Evolutionary conservation across 2,329 filamentous ascomycete genomes (phyloP), one percentile per base, ranked within the genome.

Genomic region (Coleophoma eucalyptorum): DNA sequence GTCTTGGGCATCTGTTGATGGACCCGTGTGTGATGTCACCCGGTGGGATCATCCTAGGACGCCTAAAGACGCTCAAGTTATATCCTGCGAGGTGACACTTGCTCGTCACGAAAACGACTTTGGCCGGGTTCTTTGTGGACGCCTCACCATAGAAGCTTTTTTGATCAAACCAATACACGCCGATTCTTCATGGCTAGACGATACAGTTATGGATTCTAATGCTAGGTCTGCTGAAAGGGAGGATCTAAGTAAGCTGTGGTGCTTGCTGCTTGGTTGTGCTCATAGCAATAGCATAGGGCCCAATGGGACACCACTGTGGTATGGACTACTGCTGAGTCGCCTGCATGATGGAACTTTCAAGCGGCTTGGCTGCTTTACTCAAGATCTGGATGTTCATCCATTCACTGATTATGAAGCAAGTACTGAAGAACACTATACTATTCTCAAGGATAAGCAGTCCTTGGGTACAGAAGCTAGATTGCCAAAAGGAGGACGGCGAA

Each of bases 1-100:
- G 46, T 48, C 46, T 31, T 48, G 46, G 46, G 46, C 46, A 38
- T 38, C 46, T 48, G 46, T 48, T 21, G 15, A 38, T 48, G 33
- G 8, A 35, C 33, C 33, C 15, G 33, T 35, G 33, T 35, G 33
- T 35, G 15, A 35, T 35, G 15, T 35, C 15, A 15, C 15, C 33
- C 33, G 15, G 8, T 35, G 8, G 8, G 33, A 35, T 35, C 15
- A 15, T 15, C 15, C 15, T 10, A 15, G 15, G 33, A 35, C 33
- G 15, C 33, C 33, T 35, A 35, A 15, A 35, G 33, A 15, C 15
- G 33, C 33, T 35, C 8, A 15, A 15, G 15, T 35, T 15, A 35
- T 35, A 8, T 35, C 33, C 33, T 35, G 33, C 33, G 33, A 35
- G 15, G 33, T 35, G 10, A 35, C 33, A 35, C 33, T 35, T 15